A percentile compares a stretch with the other conserved stretches of the same genome.
These are phyloP conservation scores for Alternaria ventricosa DNA, from an alignment of 2,329 filamentous ascomycete genomes.

Conservation along the genomic window DNA sequence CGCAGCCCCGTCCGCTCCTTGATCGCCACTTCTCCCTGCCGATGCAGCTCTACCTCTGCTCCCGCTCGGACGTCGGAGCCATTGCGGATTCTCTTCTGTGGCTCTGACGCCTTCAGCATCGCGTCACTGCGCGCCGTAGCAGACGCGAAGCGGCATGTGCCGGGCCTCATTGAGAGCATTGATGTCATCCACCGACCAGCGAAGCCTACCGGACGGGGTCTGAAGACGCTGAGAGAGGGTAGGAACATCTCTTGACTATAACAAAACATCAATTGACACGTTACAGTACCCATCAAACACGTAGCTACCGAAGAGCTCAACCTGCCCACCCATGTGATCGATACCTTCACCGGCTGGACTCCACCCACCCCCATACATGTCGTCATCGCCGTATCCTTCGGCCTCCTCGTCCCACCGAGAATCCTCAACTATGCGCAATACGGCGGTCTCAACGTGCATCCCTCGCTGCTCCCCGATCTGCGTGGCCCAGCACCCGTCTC, in stretches of 20 bases:
- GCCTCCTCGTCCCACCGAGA: slow-evolving; percentile 81
- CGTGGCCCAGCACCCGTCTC: slow-evolving; percentile 87
- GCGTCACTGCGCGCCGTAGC: slow-evolving; percentile 74
- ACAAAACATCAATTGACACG: slow-evolving; percentile 15
- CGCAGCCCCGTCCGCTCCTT: slow-evolving; percentile 30
- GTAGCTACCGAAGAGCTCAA: slow-evolving; percentile 66
- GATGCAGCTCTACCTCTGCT: slow-evolving; percentile 17
- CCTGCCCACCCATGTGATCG: slow-evolving; percentile 74
- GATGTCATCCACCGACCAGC: slow-evolving; percentile 84
- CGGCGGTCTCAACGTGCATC: slow-evolving; percentile 92
- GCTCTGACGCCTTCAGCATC: slow-evolving; percentile 89
- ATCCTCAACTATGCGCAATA: slow-evolving; percentile 75
- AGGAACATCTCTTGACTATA: slow-evolving; percentile 23
- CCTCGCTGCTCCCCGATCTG: slow-evolving; percentile 86
- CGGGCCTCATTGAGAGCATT: slow-evolving; percentile 65
- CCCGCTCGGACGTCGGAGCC: slow-evolving; percentile 53
- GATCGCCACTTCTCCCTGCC: slow-evolving; percentile 4
- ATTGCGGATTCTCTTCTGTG: slow-evolving; percentile 89
- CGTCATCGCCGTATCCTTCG: slow-evolving; percentile 92
- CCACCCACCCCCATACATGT: slow-evolving; percentile 63
- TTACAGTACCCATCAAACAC: slow-evolving; percentile 72
- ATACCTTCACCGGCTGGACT: slow-evolving; percentile 83
- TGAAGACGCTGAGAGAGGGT: slow-evolving; percentile 73
- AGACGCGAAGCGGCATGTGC: slow-evolving; percentile 57
- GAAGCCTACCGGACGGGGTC: slow-evolving; percentile 77